These are phyloP conservation scores for Flaveria floridana DNA, from an alignment of 140 eudicot species.

Conservation along the genomic window DNA sequence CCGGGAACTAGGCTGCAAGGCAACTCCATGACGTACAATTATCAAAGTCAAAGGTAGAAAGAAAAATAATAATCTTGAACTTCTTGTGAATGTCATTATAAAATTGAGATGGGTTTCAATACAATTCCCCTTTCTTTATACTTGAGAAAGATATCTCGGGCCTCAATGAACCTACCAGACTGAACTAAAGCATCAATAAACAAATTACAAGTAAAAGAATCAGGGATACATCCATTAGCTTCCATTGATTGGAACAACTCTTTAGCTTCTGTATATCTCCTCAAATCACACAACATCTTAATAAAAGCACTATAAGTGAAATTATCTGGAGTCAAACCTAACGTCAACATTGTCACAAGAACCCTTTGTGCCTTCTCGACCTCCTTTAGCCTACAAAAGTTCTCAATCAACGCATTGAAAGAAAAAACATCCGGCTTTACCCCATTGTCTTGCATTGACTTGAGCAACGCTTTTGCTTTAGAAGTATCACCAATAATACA, in stretches of 20 bases:
- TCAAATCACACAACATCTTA: conserved; percentile 58
- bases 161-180: conserved; percentile 53
- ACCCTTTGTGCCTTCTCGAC: conserved; percentile 75
- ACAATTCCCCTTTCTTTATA: conserved; percentile 53
- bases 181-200: conserved; percentile 49
- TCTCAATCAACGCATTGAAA: conserved; percentile 76
- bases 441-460: conserved; percentile 69
- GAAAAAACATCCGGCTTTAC: conserved; percentile 68
- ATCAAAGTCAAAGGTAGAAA: conserved; percentile 25
- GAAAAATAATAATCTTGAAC: conserved; percentile 7
- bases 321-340: conserved; percentile 74
- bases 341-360: conserved; percentile 58
- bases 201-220: conserved; percentile 62
- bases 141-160: conserved; percentile 47
- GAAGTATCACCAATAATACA: conserved; percentile 56
- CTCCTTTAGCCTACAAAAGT: conserved; percentile 63
- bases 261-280: conserved; percentile 64
- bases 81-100: conserved; percentile 17
- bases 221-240: conserved; percentile 67
- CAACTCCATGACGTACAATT: conserved; percentile 12
- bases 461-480: conserved; percentile 51
- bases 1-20: conserved; percentile 16
- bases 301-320: conserved; percentile 70
- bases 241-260: conserved; percentile 73
- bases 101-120: conserved; percentile 46